phyloP scores from a whole-genome alignment of 2,329 filamentous ascomycete species.

The Fusarium tupiense region DNA sequence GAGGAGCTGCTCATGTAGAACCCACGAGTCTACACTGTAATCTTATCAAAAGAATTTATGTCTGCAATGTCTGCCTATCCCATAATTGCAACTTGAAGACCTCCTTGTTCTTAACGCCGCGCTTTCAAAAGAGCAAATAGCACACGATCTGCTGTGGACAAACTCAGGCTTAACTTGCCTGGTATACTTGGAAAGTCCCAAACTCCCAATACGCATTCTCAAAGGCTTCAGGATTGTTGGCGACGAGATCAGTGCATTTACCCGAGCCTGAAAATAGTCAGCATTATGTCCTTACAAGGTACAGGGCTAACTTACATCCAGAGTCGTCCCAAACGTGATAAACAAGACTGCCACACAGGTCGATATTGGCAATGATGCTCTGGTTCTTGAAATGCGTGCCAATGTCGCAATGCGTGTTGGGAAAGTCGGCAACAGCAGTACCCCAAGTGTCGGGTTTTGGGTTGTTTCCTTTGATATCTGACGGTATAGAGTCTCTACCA shows the following conservation, averaged over 20 bases:
- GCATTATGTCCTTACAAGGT: not conserved
- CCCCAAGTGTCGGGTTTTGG: constrained; percentile 73
- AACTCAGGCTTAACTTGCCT: constrained; percentile 37
- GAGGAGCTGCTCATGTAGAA: constrained; percentile 29
- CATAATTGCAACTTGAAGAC: not conserved
- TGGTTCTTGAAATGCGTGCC: constrained; percentile 69
- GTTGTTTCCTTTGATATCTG: constrained; percentile 59
- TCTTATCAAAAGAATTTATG: constrained; percentile 6
- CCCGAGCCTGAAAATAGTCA: constrained; percentile 55
- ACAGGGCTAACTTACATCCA: constrained; percentile 50
- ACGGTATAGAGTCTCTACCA: constrained; percentile 56
- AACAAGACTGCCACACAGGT: constrained; percentile 68
- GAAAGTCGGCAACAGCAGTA: constrained; percentile 70
- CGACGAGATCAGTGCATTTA: constrained; percentile 67
- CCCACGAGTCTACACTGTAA: constrained; percentile 16
- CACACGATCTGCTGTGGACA: not conserved
- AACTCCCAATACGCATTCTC: constrained; percentile 73
- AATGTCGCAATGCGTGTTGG: constrained; percentile 69
- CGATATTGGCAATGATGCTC: constrained; percentile 73
- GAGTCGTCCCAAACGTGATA: constrained; percentile 58
- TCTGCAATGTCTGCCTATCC: not conserved
- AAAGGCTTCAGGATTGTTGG: constrained; percentile 65
- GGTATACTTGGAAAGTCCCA: constrained; percentile 67
- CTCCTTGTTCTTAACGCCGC: constrained; percentile 31
- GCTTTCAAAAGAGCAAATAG: constrained; percentile 27